Evolutionary conservation across 176 grass and related monocot species (phyloP), one percentile per base, ranked within the genome.

Genomic region (Carex scoparia): DNA sequence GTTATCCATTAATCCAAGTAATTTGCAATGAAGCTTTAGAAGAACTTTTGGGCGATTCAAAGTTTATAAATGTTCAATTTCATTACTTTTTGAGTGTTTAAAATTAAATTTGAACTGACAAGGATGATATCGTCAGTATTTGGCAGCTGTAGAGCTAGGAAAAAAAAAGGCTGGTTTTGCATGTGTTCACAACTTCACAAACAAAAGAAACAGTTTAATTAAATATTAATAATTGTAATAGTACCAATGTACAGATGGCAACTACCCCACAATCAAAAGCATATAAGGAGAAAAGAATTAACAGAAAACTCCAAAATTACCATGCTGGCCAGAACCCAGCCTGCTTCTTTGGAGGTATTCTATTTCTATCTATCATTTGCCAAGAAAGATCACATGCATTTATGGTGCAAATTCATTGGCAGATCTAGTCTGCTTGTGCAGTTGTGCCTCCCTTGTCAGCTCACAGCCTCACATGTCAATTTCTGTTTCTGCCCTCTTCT

Each of bases 241-340:
- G 85, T 53, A 58, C 30, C 28, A 42, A 18, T 4, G 27, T n/a
- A 67, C 11, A 61, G 19, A 44, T 10, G 33, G 57, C 18, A 19
- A 61, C 9, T 4, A 38, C 3, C 5, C 18, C 30, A 28, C 16
- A 51, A 60, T 16, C 11, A 15, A 8, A 14, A 8, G 1, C 23
- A 23, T 23, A 23, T 23, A 23, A 23, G 23, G 11, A 0, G 12
- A 42, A 44, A 49, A 63, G 18, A 67, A 30, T 32, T 65, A 79
- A 61, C 56, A 48, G 27, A 91, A 66, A 49, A 74, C 44, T n/a
- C 90, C 88, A 81, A 84, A 44, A 55, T 7, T 58, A 61, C 70
- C 7, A 32, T 51, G 63, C 66, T 61, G 81, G 19, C 51, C 46
- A 71, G 0, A 10, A 48, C 11, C 13, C n/a, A 28, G 68, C 73